Conservation (phyloP, 2,329 filamentous ascomycete genomes). For the Colletotrichum viniferum region DNA sequence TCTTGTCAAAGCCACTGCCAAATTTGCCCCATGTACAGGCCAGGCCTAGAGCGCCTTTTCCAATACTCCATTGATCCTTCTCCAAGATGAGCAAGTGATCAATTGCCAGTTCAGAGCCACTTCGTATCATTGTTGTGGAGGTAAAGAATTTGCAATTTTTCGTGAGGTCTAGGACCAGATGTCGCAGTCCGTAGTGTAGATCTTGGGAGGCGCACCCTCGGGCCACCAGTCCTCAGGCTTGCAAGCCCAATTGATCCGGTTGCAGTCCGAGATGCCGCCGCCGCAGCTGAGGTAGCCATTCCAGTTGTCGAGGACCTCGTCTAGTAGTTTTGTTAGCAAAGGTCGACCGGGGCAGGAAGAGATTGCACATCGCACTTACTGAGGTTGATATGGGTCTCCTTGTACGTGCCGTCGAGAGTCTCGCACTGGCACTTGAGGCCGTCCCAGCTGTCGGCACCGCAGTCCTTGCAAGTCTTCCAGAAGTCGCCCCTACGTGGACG, state of each 20-base stretch:
- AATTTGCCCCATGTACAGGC: not conserved
- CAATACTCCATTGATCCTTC: not conserved
- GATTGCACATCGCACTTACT: not conserved
- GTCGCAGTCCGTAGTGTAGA: not conserved
- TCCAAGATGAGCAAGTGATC: not conserved
- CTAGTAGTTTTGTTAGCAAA: not conserved
- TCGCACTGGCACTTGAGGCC: constrained; percentile 3
- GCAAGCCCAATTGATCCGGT: not conserved
- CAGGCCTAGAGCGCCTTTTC: not conserved
- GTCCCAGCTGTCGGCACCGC: not conserved
- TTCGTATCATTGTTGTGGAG: not conserved
- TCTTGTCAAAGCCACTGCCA: not conserved
- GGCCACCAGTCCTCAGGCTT: constrained; percentile 8
- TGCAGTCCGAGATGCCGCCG: constrained; percentile 1
- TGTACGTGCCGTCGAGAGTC: not conserved
- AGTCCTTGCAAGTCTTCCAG: constrained; percentile 7
- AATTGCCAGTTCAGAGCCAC: not conserved
- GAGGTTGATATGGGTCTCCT: constrained; percentile 1
- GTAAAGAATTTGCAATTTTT: not conserved
- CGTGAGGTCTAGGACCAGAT: not conserved
- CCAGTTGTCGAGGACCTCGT: constrained; percentile 3
- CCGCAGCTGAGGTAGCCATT: constrained; percentile 12
- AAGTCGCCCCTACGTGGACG: not conserved
- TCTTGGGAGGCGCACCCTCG: not conserved
- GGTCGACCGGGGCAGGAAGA: fast-evolving